Evolutionary conservation across 345 rosid genomes (phyloP), one percentile per base, ranked within the genome.

Genomic region (Eucalyptus leucophloia): DNA sequence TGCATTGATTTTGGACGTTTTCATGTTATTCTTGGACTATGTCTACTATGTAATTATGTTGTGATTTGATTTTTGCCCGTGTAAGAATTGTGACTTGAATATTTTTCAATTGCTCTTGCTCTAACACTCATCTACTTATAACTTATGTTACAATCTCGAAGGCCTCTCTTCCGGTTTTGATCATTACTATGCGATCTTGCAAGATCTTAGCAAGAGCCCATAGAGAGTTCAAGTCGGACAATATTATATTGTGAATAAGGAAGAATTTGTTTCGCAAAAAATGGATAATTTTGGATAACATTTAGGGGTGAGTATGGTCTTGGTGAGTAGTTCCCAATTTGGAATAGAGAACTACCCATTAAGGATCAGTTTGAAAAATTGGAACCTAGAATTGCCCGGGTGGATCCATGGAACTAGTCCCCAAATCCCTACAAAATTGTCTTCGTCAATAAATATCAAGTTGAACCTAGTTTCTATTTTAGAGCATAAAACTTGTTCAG

Each of bases 251-350:
- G 67, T 12, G 15, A 60, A 60, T 12, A 28, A 60, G 32, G 15
- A 12, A 60, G n/a, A 60, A 60, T 60, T 6, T 60, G 32, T 60
- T 60, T 60, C 4, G 0, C 8, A 0, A 13, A 60, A 60, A 13
- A 60, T 60, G 15, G n/a, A 60, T 60, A 60, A 60, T 60, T 60
- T 60, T 60, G 17, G 32, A 28, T 60, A 60, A 58, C n/a, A 3
- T 53, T 53, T 53, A 19, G 1, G 56, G 24, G 10, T 53, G 24
- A 53, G 24, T 53, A 53, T 53, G 56, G 10, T 53, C 1, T 53
- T 7, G 2, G 56, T 53, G 1, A 53, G 56, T 0, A 0, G 24
- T 53, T 19, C 54, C 4, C 54, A 51, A 19, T 53, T 0, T 1
- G 0, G 2, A 53, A 53, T 53, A 4, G 4, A 51, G 4, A 53